A percentile compares a stretch with the other conserved stretches of the same genome.
These are phyloP conservation scores for Pholiota adiposa DNA, from an alignment of 1,284 basidiomycete species.

Conservation along the genomic window DNA sequence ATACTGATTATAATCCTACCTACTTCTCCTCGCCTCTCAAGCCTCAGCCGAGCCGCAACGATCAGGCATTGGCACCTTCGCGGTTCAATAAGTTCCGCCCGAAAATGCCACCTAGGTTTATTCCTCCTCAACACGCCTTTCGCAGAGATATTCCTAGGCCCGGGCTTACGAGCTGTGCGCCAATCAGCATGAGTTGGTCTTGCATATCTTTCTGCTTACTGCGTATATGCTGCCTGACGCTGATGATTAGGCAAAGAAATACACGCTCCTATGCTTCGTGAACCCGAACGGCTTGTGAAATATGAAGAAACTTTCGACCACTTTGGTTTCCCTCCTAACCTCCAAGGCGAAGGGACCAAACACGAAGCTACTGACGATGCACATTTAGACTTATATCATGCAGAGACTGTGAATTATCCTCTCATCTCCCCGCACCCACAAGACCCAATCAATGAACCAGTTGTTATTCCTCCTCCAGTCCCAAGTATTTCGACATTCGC, in stretches of 20 bases:
- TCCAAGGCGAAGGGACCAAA: neutral
- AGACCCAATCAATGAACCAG: neutral
- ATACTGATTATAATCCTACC: neutral
- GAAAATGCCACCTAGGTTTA: neutral
- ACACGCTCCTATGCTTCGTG: neutral
- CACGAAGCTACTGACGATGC: neutral
- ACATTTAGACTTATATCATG: neutral
- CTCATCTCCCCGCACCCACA: neutral
- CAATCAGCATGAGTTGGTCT: neutral
- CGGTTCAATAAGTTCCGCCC: neutral
- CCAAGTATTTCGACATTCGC: neutral
- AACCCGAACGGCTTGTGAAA: neutral
- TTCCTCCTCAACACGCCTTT: neutral
- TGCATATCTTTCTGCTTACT: neutral
- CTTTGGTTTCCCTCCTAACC: no score
- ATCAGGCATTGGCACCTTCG: neutral
- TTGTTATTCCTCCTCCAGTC: neutral
- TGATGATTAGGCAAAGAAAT: neutral
- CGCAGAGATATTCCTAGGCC: neutral
- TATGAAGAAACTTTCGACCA: neutral
- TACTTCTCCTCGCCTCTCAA: conserved; percentile 7
- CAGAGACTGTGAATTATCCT: neutral
- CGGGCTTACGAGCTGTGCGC: no score
- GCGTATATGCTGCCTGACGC: neutral
- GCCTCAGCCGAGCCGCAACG: neutral